Percentiles rank a stretch among this genome's conserved stretches.
These are phyloP conservation scores for Flaveria sonorensis DNA, from an alignment of 129 eudicot genomes.

Conservation along the genomic window DNA sequence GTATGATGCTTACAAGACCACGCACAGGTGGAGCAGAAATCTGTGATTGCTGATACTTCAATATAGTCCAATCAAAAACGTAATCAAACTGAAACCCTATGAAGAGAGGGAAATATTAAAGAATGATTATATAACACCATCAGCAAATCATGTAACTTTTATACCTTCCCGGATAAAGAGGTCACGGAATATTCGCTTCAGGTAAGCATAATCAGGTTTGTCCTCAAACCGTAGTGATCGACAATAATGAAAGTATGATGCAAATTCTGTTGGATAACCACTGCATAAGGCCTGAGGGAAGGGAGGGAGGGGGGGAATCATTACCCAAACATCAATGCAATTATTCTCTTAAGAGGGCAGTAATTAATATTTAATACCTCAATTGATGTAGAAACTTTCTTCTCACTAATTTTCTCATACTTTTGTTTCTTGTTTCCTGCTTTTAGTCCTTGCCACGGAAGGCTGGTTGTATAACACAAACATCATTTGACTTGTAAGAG, in stretches of 20 bases:
- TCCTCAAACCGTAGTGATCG: constrained; percentile 95
- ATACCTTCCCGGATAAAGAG: constrained; percentile 91
- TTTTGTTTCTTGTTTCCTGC: constrained; percentile 77
- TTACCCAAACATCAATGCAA: background rate
- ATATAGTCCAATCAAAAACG: constrained; percentile 93
- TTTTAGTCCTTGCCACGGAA: constrained; percentile 93
- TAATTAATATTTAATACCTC: constrained; percentile 51
- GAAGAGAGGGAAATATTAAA: constrained; percentile 11
- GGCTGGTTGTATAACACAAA: constrained; percentile 48
- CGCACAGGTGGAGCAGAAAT: constrained; percentile 69
- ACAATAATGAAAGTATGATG: constrained; percentile 87
- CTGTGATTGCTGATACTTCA: constrained; percentile 91
- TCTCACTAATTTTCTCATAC: constrained; percentile 86
- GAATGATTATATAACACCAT: constrained; percentile 9
- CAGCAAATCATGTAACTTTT: background rate
- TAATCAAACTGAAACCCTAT: constrained; percentile 95
- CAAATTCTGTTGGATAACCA: constrained; percentile 80
- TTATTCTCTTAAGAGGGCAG: background rate
- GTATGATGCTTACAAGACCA: constrained; percentile 51
- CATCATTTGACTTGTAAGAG: constrained; percentile 32
- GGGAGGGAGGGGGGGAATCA: background rate
- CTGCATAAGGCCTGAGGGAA: constrained; percentile 65
- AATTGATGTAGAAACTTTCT: constrained; percentile 80
- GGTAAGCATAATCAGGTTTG: constrained; percentile 86
- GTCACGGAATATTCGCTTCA: constrained; percentile 88